Evolutionary conservation across 306 rosid genomes (phyloP), one percentile per base, ranked within the genome.

Genomic region (Inga laurina): DNA sequence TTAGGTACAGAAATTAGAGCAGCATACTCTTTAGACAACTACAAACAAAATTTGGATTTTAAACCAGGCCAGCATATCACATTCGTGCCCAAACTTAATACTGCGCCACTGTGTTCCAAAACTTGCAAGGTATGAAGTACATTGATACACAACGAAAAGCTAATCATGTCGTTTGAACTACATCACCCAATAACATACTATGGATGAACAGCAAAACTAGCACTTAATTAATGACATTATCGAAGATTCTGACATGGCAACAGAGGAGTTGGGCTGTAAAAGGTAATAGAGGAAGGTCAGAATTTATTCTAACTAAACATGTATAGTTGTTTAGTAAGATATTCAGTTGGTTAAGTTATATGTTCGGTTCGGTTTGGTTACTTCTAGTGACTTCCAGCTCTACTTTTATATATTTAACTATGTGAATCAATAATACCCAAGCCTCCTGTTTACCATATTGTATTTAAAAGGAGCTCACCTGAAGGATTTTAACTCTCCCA

Each of bases 401-500:
- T 57, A 8, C 30, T 7, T n/a, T 9, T 57, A n/a, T 9, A 19
- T 57, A 57, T n/a, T 57, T 6, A 2, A 57, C 66, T 59, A 59
- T 22, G 34, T 59, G 66, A n/a, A 59, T 59, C 32, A n/a, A 57
- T 22, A 22, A 59, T 10, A 3, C 7, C 22, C 66, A 59, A 59
- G 30, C 14, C 3, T 59, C 15, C 30, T n/a, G 32, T 59, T n/a
- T 22, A 59, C 14, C 34, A 22, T 59, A 10, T 59, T 59, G 5
- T 21, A n/a, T 59, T 6, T 22, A 62, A 27, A 48, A 68, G 19
- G 82, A 22, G 46, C 84, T 83, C 41, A 93, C 99, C 98, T 97
- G 97, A 82, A 97, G 97, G 79, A 97, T 97, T 90, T 85, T 97
- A 73, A 97, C 99, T 88, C 99, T 89, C 12, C 98, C 98, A 0